Percentiles rank a stretch among this genome's conserved stretches.
phyloP scores from a whole-genome alignment of 768 basidiomycete genomes.

The Udeniomyces megalosporus region DNA sequence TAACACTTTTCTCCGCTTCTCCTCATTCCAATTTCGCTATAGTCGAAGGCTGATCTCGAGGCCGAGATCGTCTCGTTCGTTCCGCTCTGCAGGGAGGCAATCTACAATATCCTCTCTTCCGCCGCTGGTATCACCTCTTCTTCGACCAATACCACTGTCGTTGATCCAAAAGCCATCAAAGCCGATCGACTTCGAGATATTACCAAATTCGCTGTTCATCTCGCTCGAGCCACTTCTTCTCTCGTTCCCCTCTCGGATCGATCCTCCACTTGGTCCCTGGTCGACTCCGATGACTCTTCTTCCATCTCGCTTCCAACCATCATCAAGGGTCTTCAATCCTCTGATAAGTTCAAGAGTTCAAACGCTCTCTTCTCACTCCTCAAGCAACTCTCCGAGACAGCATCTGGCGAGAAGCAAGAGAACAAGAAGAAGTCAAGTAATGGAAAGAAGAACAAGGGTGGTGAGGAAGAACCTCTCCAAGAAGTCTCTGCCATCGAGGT shows the following conservation, averaged over 20 bases:
- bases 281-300: too few relatives aligned
- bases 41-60: constrained; percentile 27
- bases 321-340: constrained; percentile 40
- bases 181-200: constrained; percentile 61
- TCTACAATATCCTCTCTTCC: constrained; percentile 24
- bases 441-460: too few relatives aligned
- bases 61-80: constrained; percentile 40
- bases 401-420: background rate
- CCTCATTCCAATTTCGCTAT: too few relatives aligned
- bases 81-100: constrained; percentile 35
- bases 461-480: too few relatives aligned
- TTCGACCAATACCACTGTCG: too few relatives aligned
- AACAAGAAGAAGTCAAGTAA: too few relatives aligned
- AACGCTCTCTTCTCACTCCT: constrained; percentile 47
- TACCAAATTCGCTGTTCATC: constrained; percentile 49
- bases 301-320: too few relatives aligned
- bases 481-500: too few relatives aligned
- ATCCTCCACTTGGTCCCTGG: constrained; percentile 43
- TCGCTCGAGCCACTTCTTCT: constrained; percentile 50
- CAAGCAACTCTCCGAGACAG: constrained; percentile 39
- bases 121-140: background rate
- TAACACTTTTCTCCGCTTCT: background rate
- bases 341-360: constrained; percentile 26
- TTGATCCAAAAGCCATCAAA: constrained; percentile 35
- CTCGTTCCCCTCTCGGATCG: constrained; percentile 28